Conservation (phyloP, 2,329 filamentous ascomycete species). For the Penicillium hordei region DNA sequence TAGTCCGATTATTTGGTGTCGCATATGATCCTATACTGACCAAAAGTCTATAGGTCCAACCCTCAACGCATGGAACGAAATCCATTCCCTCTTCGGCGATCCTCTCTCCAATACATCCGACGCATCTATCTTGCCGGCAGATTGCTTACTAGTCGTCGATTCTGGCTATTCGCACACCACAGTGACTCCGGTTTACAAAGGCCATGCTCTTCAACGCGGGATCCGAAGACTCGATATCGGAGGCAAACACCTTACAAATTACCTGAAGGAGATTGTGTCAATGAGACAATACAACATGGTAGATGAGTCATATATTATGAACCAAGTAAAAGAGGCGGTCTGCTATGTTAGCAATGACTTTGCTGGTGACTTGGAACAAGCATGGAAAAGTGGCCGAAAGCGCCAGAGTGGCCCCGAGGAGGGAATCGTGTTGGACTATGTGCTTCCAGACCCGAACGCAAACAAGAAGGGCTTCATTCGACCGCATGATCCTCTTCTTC, state of each 20-base stretch:
- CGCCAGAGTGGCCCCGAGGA: conserved; percentile 30
- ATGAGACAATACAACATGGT: conserved; percentile 93
- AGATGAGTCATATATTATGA: conserved; percentile 89
- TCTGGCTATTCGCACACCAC: conserved; percentile 92
- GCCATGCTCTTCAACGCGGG: conserved; percentile 75
- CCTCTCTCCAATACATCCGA: conserved; percentile 47
- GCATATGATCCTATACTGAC: background rate
- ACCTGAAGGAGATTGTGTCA: conserved; percentile 84
- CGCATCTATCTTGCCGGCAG: conserved; percentile 56
- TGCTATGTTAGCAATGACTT: conserved; percentile 84
- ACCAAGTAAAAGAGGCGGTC: conserved; percentile 89
- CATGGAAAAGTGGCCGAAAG: conserved; percentile 72
- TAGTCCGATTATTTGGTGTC: background rate
- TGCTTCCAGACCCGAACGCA: conserved; percentile 76
- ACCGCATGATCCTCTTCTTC: conserved; percentile 70
- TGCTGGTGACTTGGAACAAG: conserved; percentile 70
- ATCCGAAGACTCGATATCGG: conserved; percentile 85
- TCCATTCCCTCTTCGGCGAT: conserved; percentile 67
- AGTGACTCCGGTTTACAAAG: conserved; percentile 79
- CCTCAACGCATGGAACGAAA: conserved; percentile 79
- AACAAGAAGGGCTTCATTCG: conserved; percentile 67
- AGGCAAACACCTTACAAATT: conserved; percentile 90
- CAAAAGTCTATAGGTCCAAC: conserved; percentile 56
- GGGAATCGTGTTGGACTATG: conserved; percentile 79
- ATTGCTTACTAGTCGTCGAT: conserved; percentile 85